Base-by-base conservation (phyloP, 116 monocot genomes). In the Cymodocea nodosa region DNA sequence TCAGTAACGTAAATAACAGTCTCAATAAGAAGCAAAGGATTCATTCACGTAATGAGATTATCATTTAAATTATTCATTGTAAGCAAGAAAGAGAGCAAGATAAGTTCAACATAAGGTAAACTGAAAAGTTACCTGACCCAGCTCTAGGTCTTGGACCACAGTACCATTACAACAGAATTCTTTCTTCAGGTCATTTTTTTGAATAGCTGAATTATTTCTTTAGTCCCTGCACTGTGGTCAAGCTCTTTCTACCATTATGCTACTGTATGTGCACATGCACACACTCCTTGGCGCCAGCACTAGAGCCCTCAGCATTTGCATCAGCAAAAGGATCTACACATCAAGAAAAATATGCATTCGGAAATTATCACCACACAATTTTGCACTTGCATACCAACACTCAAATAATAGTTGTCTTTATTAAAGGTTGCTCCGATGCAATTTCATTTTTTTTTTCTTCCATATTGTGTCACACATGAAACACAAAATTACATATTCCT, bases 141-240 rank as follows among this genome's bases (percentile, higher is more conserved):
- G 66, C 57, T 81, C 81, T 35, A 77, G 81, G 59, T 81, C 81
- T 70, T 74, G 74, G 23, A 81, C 81, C 52, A 81, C 81, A 40
- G 81, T 81, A 58, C 81, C 81, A 77, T 81, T 81, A 63, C 81
- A 81, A 62, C 81, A 81, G 63, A 81, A 81, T 58, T 81, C 81
- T 51, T 77, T 81, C 81, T 81, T 81, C 6, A 81, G 77, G 50
- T 81, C 81, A 52, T 81, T 81, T 81, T 73, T 71, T 81, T 19
- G 59, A 52, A 63, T 81, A 81, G 77, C 81, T 81, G 68, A 74
- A 81, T 23, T 81, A 70, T 48, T 81, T 81, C 81, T 81, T 81
- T 63, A 81, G 65, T 44, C 81, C 81, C 66, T 81, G 81, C 56
- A 81, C 81, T 6, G 81, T 81, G 20, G 81, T 81, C 67, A 81